Conservation (phyloP, 768 basidiomycete genomes). For the Termitomyces sp. region DNA sequence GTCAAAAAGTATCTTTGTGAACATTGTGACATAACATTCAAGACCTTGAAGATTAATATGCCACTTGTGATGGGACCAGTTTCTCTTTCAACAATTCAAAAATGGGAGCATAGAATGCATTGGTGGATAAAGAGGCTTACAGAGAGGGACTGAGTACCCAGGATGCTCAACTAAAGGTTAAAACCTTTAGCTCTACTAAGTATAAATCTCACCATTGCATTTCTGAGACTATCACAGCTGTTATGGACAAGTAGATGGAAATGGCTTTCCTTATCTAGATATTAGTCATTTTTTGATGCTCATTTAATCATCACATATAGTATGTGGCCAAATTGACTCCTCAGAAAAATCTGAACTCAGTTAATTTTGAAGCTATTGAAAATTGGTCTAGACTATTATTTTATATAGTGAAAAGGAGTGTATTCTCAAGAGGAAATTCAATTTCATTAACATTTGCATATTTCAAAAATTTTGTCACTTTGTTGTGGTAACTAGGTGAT, state of each 20-base stretch:
- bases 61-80: neutral
- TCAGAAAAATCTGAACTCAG: neutral
- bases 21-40: neutral
- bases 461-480: no score
- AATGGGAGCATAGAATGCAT: constrained; percentile 14
- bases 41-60: neutral
- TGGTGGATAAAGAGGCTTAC: constrained; percentile 32
- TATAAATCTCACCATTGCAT: constrained; percentile 24
- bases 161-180: constrained; percentile 26
- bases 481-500: no score
- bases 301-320: neutral
- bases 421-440: no score
- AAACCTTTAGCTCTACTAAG: constrained; percentile 25
- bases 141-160: constrained; percentile 18
- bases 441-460: no score
- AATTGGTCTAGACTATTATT: no score
- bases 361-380: no score
- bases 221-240: constrained; percentile 9
- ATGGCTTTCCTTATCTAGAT: neutral
- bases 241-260: neutral
- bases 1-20: neutral
- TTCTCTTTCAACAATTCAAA: neutral
- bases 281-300: neutral
- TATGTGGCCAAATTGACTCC: neutral
- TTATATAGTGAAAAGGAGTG: no score